A percentile compares a stretch with the other conserved stretches of the same genome.
Evolutionary conservation across 2,329 filamentous ascomycete species (phyloP).

Genomic region (Sclerotinia borealis): DNA sequence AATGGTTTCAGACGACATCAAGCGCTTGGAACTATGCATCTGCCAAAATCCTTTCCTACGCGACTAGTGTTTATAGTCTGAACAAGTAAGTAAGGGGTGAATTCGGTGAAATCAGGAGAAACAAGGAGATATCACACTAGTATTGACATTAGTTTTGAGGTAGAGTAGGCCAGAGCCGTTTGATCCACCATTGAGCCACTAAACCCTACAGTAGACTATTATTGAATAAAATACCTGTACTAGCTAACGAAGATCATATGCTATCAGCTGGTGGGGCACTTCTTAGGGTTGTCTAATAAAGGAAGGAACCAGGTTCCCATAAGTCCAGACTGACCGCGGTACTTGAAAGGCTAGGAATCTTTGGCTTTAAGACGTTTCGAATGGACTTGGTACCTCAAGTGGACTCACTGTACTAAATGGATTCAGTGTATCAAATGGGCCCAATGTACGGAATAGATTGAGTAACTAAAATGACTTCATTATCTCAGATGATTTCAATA

Average conservation of each 20-base stretch:
- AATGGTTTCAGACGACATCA: no score
- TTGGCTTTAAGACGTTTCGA: background rate
- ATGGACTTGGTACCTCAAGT: rapidly evolving
- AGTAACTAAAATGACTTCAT: background rate
- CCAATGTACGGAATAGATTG: background rate
- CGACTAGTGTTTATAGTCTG: no score
- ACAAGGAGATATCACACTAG: no score
- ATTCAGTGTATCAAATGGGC: background rate
- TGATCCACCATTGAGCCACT: background rate
- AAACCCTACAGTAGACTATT: background rate
- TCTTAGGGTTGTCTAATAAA: no score
- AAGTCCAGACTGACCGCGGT: background rate
- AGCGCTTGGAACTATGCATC: no score
- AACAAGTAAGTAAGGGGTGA: no score
- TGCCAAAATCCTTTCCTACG: no score
- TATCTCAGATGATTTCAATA: background rate
- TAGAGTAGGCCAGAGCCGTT: no score
- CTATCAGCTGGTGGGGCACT: background rate
- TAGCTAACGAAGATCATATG: background rate
- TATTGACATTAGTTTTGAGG: no score
- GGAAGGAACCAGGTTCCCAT: background rate
- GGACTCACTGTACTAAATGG: background rate
- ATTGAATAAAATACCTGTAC: background rate
- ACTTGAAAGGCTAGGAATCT: background rate
- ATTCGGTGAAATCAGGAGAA: no score